phyloP scores from a whole-genome alignment of 2,329 filamentous ascomycete genomes.

The Diaporthe helianthi region DNA sequence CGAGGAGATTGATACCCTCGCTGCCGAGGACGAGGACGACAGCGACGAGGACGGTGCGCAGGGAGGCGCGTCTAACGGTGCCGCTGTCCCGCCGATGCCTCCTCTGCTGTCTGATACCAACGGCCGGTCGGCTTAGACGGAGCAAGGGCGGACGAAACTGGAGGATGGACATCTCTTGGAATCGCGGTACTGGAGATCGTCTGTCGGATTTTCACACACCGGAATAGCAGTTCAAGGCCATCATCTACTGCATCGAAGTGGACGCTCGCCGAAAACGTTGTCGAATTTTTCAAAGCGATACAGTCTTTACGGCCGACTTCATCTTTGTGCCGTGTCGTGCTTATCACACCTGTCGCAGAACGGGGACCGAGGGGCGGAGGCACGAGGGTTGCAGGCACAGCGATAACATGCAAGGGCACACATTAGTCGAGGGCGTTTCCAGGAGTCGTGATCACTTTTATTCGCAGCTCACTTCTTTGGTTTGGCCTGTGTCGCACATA shows the following conservation, averaged over 20 bases:
- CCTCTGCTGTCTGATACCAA: conserved; percentile 48
- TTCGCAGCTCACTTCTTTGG: neutral
- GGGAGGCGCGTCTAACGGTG: conserved; percentile 35
- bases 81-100: conserved; percentile 50
- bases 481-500: conserved; percentile 8
- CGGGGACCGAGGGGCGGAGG: neutral
- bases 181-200: neutral
- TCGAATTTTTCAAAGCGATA: neutral
- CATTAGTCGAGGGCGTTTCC: conserved; percentile 9
- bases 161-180: neutral
- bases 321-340: neutral
- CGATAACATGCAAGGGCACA: conserved; percentile 7
- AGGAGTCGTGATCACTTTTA: conserved; percentile 6
- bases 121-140: conserved; percentile 36
- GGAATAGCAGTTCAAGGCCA: neutral
- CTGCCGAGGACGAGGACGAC: conserved; percentile 63
- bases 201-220: neutral
- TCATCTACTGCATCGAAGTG: neutral
- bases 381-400: neutral
- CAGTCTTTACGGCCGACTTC: conserved; percentile 16
- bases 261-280: neutral
- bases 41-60: conserved; percentile 41
- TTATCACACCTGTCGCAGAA: too few relatives aligned
- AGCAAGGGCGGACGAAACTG: too few relatives aligned
- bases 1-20: conserved; percentile 67